Evolutionary conservation across 139 green algal genomes (phyloP).

Genomic region (Ulvella scutata): DNA sequence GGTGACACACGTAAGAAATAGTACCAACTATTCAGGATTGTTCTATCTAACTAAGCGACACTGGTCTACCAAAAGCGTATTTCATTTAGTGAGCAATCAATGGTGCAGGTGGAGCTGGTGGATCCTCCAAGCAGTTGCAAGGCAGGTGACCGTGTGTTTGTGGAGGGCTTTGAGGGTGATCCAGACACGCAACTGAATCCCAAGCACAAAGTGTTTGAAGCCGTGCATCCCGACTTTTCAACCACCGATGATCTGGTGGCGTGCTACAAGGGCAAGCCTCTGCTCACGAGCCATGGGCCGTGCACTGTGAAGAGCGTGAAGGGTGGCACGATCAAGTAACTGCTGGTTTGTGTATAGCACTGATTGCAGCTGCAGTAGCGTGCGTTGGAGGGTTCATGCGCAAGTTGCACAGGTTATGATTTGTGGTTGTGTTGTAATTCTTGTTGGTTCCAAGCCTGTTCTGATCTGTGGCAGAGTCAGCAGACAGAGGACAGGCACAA

Average conservation of each 20-base stretch:
- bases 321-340: constrained; percentile 34
- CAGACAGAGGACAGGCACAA: too few relatives aligned
- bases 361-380: too few relatives aligned
- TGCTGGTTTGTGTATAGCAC: too few relatives aligned
- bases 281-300: constrained; percentile 31
- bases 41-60: too few relatives aligned
- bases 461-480: too few relatives aligned
- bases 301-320: constrained; percentile 34
- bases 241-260: constrained; percentile 37
- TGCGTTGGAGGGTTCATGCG: too few relatives aligned
- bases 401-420: too few relatives aligned
- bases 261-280: constrained; percentile 48
- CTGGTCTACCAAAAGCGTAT: too few relatives aligned
- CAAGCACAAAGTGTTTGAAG: constrained; percentile 82
- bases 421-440: too few relatives aligned
- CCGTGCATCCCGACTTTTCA: constrained; percentile 44
- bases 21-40: too few relatives aligned
- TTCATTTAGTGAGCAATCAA: not conserved
- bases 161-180: constrained; percentile 46
- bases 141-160: constrained; percentile 53
- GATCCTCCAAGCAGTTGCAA: constrained; percentile 49
- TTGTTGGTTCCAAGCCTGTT: too few relatives aligned
- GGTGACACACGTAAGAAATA: too few relatives aligned
- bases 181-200: constrained; percentile 76
- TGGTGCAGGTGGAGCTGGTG: constrained; percentile 63